These are phyloP conservation scores for Penicillium odoratum DNA, from an alignment of 495 filamentous ascomycete species.

Conservation along the genomic window DNA sequence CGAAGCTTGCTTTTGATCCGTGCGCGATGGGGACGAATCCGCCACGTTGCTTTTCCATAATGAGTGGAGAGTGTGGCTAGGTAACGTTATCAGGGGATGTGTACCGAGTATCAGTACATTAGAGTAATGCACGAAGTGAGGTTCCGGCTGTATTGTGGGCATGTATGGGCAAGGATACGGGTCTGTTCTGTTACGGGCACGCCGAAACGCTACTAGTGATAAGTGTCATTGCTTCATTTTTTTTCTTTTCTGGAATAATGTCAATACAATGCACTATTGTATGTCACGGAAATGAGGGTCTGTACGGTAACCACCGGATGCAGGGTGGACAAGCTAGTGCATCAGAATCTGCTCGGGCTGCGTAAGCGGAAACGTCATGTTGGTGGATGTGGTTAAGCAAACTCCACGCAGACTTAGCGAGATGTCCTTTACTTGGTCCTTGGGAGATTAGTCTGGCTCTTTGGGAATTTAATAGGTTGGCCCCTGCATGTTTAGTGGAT, in stretches of 20 bases:
- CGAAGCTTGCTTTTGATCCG: background rate
- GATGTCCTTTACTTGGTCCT: background rate
- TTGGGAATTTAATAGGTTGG: slow-evolving; percentile 6
- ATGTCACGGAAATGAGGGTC: background rate
- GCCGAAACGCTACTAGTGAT: no score
- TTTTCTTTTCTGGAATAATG: background rate
- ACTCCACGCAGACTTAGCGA: slow-evolving; percentile 5
- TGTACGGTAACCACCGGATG: background rate
- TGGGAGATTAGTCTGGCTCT: background rate
- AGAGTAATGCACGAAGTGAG: no score
- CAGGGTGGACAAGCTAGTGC: slow-evolving; percentile 3
- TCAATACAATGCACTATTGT: background rate
- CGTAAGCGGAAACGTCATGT: slow-evolving; percentile 32
- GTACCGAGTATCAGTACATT: no score
- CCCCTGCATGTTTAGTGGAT: slow-evolving; percentile 25
- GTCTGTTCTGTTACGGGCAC: no score
- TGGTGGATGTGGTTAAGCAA: background rate
- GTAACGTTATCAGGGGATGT: no score
- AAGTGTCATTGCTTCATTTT: background rate
- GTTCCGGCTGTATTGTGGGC: no score
- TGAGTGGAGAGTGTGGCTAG: no score
- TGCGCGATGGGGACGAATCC: no score
- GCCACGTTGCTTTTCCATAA: no score
- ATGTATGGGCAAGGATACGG: no score
- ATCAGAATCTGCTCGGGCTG: slow-evolving; percentile 10